phyloP scores from a whole-genome alignment of 164 flowering plant genomes.

The Paratinospora sagittata region DNA sequence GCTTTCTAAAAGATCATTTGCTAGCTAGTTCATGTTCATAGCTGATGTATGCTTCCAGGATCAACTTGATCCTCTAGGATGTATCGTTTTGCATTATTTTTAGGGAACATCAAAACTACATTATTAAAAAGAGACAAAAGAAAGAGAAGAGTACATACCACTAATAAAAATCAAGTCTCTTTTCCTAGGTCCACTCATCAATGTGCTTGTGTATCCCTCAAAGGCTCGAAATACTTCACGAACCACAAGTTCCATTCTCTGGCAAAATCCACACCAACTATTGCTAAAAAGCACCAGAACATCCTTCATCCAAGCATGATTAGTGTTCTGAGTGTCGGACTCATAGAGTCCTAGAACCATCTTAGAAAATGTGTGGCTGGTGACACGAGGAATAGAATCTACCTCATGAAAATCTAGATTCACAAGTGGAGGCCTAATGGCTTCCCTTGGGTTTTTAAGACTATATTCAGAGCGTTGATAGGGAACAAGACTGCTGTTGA shows the following conservation, averaged over 20 bases:
- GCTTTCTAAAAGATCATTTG: no score
- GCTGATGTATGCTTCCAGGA: no score
- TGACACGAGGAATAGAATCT: conserved; percentile 61
- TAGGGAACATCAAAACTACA: not conserved
- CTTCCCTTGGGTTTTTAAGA: conserved; percentile 31
- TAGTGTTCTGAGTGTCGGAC: conserved; percentile 23
- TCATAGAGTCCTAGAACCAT: conserved; percentile 44
- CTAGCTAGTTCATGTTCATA: not conserved
- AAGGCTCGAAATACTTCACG: conserved; percentile 79
- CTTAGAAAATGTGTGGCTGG: conserved; percentile 42
- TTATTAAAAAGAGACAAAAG: not conserved
- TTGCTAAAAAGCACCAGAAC: conserved; percentile 83
- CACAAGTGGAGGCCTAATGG: conserved; percentile 56
- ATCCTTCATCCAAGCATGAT: conserved; percentile 48
- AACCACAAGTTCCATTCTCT: conserved; percentile 81
- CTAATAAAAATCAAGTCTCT: conserved; percentile 21
- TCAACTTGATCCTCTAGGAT: no score
- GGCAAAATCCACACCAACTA: conserved; percentile 95
- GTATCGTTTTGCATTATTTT: not conserved
- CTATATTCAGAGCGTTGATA: conserved; percentile 50
- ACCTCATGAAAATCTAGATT: conserved; percentile 74
- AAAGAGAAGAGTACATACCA: conserved; percentile 30
- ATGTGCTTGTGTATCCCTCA: conserved; percentile 37
- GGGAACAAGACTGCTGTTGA: conserved; percentile 63
- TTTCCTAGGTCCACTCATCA: conserved; percentile 29